Conservation (phyloP, 2,329 filamentous ascomycete genomes). For the Calonectria pteridis region DNA sequence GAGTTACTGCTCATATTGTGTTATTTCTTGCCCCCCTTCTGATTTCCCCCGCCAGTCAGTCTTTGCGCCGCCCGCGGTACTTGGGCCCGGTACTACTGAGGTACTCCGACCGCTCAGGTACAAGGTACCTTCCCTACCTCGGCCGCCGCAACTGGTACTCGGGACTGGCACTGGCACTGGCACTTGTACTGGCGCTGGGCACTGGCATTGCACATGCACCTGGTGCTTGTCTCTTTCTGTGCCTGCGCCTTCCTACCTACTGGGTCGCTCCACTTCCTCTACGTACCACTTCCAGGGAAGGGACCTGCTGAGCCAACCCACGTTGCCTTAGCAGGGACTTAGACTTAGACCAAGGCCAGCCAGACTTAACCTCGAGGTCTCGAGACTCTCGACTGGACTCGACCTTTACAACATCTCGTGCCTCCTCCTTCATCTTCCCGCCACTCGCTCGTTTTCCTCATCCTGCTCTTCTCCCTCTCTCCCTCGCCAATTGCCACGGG, state of each 20-base stretch:
- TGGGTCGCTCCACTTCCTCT: conserved; percentile 26
- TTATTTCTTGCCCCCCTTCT: background rate
- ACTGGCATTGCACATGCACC: conserved; percentile 21
- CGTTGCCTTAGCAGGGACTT: conserved; percentile 40
- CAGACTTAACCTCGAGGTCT: conserved; percentile 44
- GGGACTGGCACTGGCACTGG: conserved; percentile 32
- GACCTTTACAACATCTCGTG: conserved; percentile 44
- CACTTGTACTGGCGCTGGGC: conserved; percentile 19
- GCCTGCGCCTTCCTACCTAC: conserved; percentile 25
- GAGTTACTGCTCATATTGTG: background rate
- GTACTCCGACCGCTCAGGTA: background rate
- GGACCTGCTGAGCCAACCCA: conserved; percentile 43
- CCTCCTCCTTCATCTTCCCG: conserved; percentile 37
- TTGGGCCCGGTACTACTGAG: conserved; percentile 5
- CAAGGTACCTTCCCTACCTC: conserved; percentile 29
- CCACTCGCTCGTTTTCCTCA: conserved; percentile 43
- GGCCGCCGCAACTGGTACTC: conserved; percentile 2
- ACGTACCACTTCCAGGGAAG: conserved; percentile 28
- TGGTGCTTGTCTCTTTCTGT: conserved; percentile 22
- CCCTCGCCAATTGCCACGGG: conserved; percentile 50
- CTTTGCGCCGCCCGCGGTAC: background rate
- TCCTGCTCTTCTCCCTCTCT: conserved; percentile 24
- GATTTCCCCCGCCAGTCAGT: background rate
- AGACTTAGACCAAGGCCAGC: conserved; percentile 46
- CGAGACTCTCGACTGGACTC: conserved; percentile 38